These are phyloP conservation scores for Carex parvula DNA, from an alignment of 176 grass and related monocot genomes.

Conservation along the genomic window DNA sequence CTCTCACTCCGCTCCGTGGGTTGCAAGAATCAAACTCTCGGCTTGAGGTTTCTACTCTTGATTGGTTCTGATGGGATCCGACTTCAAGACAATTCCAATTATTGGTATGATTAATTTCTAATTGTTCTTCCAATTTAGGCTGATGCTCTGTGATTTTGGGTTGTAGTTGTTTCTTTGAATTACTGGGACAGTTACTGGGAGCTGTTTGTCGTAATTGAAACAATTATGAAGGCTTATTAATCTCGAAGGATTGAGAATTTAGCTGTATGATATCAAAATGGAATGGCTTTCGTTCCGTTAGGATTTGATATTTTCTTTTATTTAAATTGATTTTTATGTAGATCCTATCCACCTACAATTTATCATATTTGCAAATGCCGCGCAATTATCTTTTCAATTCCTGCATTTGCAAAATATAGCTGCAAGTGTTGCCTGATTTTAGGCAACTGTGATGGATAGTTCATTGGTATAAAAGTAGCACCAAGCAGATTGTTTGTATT, in stretches of 20 bases:
- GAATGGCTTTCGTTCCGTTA: too few species aligned
- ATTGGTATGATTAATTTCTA: conserved; percentile 39
- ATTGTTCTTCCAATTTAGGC: background rate
- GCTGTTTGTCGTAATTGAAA: too few species aligned
- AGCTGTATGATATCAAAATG: background rate
- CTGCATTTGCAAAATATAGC: too few species aligned
- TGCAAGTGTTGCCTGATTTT: too few species aligned
- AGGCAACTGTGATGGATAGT: too few species aligned
- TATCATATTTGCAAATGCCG: too few species aligned
- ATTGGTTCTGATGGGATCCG: conserved; percentile 44
- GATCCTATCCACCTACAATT: too few species aligned
- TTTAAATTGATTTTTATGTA: too few species aligned
- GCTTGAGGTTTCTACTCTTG: background rate
- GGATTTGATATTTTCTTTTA: too few species aligned
- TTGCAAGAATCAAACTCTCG: background rate
- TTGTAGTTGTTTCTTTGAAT: conserved; percentile 13
- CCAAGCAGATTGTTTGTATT: too few species aligned
- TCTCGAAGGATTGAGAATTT: background rate
- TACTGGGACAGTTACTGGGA: background rate
- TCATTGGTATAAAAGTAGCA: too few species aligned
- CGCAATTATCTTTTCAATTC: too few species aligned
- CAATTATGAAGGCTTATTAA: background rate
- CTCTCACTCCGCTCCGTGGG: background rate
- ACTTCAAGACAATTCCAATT: conserved; percentile 68
- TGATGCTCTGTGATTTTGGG: background rate